These are phyloP conservation scores for Pichia norvegensis DNA, from an alignment of 1,139 yeast species.

Conservation along the genomic window DNA sequence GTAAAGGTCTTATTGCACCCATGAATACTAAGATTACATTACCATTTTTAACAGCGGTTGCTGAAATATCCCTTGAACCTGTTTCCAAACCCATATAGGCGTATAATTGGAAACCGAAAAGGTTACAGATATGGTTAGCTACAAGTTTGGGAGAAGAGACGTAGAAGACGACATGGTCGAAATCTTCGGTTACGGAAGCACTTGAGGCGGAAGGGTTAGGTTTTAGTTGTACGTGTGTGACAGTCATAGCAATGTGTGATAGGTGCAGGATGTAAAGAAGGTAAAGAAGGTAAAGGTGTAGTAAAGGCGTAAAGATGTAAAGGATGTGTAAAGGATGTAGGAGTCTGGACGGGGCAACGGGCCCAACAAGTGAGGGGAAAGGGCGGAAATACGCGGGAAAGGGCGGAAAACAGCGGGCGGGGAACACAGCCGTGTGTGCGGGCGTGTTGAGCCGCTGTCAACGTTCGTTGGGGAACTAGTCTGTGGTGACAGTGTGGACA, in stretches of 20 bases:
- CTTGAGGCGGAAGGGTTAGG: neutral
- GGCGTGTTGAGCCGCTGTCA: too few relatives aligned
- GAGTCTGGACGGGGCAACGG: too few relatives aligned
- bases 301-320: too few relatives aligned
- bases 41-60: slow-evolving; percentile 60
- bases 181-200: slow-evolving; percentile 21
- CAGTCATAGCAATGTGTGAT: neutral
- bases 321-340: too few relatives aligned
- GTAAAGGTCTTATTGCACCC: slow-evolving; percentile 23
- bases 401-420: too few relatives aligned
- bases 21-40: slow-evolving; percentile 47
- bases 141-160: slow-evolving; percentile 63
- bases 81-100: slow-evolving; percentile 66
- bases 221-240: neutral
- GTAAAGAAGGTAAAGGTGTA: too few relatives aligned
- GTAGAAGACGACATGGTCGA: slow-evolving; percentile 51
- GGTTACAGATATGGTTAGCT: slow-evolving; percentile 44
- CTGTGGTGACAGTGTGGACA: too few relatives aligned
- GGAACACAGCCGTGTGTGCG: too few relatives aligned
- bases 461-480: too few relatives aligned
- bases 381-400: too few relatives aligned
- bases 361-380: too few relatives aligned
- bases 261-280: too few relatives aligned
- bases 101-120: slow-evolving; percentile 56
- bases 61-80: slow-evolving; percentile 46